phyloP scores from a whole-genome alignment of 2,329 filamentous ascomycete species.

The Aspergillus alliaceus region DNA sequence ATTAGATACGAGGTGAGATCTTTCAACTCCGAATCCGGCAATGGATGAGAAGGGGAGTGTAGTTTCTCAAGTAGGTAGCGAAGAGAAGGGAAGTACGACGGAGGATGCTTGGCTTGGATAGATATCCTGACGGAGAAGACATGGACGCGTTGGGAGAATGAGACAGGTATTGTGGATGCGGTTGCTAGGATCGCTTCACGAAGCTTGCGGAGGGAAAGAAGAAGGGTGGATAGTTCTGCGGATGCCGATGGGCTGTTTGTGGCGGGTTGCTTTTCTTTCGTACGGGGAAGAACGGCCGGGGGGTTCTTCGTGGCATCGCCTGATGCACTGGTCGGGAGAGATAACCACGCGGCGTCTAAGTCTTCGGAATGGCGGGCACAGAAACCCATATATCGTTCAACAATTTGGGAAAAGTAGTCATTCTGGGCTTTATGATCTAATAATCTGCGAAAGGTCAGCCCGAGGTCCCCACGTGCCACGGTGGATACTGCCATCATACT shows the following conservation, averaged over 20 bases:
- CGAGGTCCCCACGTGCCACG: not conserved
- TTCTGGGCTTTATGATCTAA: slow-evolving; percentile 78
- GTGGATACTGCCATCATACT: slow-evolving; percentile 53
- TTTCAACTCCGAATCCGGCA: slow-evolving; percentile 70
- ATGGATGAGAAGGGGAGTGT: slow-evolving; percentile 62
- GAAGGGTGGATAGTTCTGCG: slow-evolving; percentile 69
- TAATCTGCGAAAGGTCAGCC: slow-evolving; percentile 51
- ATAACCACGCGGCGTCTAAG: slow-evolving; percentile 72
- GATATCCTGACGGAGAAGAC: slow-evolving; percentile 86
- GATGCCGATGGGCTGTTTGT: slow-evolving; percentile 44
- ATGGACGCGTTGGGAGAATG: slow-evolving; percentile 85
- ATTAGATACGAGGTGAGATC: slow-evolving; percentile 81
- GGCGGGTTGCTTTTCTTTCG: slow-evolving; percentile 17
- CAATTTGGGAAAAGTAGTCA: slow-evolving; percentile 80
- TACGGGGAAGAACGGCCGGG: slow-evolving; percentile 29
- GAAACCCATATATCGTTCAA: slow-evolving; percentile 85
- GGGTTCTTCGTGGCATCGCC: slow-evolving; percentile 42
- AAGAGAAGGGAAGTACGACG: slow-evolving; percentile 87
- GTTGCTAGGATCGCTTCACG: slow-evolving; percentile 79
- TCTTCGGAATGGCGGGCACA: slow-evolving; percentile 74
- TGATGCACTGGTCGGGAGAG: slow-evolving; percentile 50
- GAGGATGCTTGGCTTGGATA: slow-evolving; percentile 76
- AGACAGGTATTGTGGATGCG: slow-evolving; percentile 69
- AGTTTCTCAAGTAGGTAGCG: slow-evolving; percentile 73
- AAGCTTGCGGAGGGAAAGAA: slow-evolving; percentile 85